Evolutionary conservation across 1,284 basidiomycete species (phyloP), one percentile per base, ranked within the genome.

Genomic region (Ganoderma lingzhi): DNA sequence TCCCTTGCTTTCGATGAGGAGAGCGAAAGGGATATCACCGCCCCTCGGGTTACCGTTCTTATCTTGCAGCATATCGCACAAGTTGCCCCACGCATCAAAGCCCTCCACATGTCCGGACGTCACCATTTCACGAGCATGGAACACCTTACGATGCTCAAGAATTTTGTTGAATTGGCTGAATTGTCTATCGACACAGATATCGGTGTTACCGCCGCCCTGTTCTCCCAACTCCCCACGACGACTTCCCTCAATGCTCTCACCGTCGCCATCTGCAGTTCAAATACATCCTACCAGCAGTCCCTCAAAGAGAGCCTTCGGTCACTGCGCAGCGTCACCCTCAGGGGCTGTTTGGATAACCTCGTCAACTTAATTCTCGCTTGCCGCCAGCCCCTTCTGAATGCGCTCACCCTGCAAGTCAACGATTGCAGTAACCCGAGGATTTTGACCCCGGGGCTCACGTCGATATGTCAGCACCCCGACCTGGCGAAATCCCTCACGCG

Each of bases 101-200:
- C 48, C 48, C 28, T 23, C 48, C n/a, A 12, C 1, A 28, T 51
- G n/a, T 51, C 12, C 10, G 48, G 48, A 28, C n/a, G 9, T 28
- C 45, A 48, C n/a, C n/a, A 23, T 51, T 51, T 51, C 48, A 12
- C 23, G 9, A 28, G 9, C 12, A 6, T 12, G 19, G 3, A 23
- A 28, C 48, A 51, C 48, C 48, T 51, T 51, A 23, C 48, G 48
- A 51, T 28, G 48, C 48, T 51, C 23, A n/a, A 51, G 48, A 51
- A 51, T 1, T 51, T 51, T 12, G 8, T 19, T 48, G 48, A 23
- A 28, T 51, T 51, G 48, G 6, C 23, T 8, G 48, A 51, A 10
- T 28, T 51, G 23, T 51, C 48, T 3, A 10, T 51, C 48, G 48
- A 28, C 10, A 2, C n/a, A 3, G 9, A 51, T 23, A 28, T 28